phyloP scores from a whole-genome alignment of 345 rosid genomes.

The Anastatica hierochuntica region DNA sequence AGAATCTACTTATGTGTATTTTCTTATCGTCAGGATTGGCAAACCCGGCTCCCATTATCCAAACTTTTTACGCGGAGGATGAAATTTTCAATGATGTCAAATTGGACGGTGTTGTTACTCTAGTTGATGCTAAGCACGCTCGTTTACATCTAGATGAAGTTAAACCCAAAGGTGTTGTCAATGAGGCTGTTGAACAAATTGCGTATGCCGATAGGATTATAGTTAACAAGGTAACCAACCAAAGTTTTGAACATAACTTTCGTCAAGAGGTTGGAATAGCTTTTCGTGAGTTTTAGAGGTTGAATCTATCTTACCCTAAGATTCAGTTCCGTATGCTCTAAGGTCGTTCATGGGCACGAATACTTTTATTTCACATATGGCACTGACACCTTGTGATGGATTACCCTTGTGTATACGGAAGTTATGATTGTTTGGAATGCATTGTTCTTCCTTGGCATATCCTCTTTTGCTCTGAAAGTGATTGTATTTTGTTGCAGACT shows the following conservation, averaged over 20 bases:
- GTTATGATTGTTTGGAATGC: too few relatives aligned
- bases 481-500: slow-evolving; percentile 36
- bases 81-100: slow-evolving; percentile 73
- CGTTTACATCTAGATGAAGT: slow-evolving; percentile 71
- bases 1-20: too few relatives aligned
- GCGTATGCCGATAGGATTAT: slow-evolving; percentile 93
- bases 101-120: slow-evolving; percentile 87
- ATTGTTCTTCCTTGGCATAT: neutral
- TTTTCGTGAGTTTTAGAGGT: too few relatives aligned
- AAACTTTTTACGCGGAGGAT: slow-evolving; percentile 93
- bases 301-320: too few relatives aligned
- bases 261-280: too few relatives aligned
- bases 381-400: too few relatives aligned
- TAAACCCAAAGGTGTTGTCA: slow-evolving; percentile 84
- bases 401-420: too few relatives aligned
- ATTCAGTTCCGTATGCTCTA: too few relatives aligned
- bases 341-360: too few relatives aligned
- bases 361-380: too few relatives aligned
- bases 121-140: slow-evolving; percentile 96
- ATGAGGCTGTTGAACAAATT: slow-evolving; percentile 96
- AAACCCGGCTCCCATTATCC: slow-evolving; percentile 95
- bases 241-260: too few relatives aligned
- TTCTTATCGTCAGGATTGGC: too few relatives aligned
- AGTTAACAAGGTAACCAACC: slow-evolving; percentile 91
- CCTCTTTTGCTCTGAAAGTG: slow-evolving; percentile 3